Conservation (phyloP, 495 filamentous ascomycete species). For the Lophium mytilinum region DNA sequence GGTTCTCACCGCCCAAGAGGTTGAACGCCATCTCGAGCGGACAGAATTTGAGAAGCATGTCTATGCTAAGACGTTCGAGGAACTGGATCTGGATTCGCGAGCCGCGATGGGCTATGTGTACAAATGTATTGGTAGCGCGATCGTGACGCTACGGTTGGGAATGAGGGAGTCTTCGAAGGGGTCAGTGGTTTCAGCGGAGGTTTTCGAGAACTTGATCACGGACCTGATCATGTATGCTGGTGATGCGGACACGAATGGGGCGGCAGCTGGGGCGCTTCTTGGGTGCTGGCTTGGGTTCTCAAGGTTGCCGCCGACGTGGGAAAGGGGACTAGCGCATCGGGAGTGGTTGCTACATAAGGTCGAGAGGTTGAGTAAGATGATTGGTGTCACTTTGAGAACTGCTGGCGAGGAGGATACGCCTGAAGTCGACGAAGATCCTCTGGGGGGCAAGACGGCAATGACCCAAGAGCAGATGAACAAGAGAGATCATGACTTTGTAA, state of each 20-base stretch:
- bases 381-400: not conserved
- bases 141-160: conserved; percentile 33
- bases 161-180: conserved; percentile 23
- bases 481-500: no score
- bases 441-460: no score
- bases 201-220: conserved; percentile 39
- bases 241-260: conserved; percentile 45
- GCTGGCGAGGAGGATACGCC: not conserved
- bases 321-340: conserved; percentile 34
- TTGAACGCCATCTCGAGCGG: conserved; percentile 22
- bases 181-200: not conserved
- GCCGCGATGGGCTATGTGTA: conserved; percentile 43
- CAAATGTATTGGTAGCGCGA: conserved; percentile 39
- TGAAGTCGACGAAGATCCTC: no score
- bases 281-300: conserved; percentile 38
- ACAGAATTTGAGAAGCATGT: conserved; percentile 34
- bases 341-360: conserved; percentile 38
- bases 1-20: not conserved
- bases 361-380: conserved; percentile 9
- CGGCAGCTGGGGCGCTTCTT: conserved; percentile 39
- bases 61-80: conserved; percentile 25
- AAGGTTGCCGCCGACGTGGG: conserved; percentile 37
- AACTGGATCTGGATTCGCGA: conserved; percentile 34
- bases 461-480: no score
- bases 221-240: conserved; percentile 42